Conservation (phyloP, 2,329 filamentous ascomycete species). For the Ascochyta rabiei region DNA sequence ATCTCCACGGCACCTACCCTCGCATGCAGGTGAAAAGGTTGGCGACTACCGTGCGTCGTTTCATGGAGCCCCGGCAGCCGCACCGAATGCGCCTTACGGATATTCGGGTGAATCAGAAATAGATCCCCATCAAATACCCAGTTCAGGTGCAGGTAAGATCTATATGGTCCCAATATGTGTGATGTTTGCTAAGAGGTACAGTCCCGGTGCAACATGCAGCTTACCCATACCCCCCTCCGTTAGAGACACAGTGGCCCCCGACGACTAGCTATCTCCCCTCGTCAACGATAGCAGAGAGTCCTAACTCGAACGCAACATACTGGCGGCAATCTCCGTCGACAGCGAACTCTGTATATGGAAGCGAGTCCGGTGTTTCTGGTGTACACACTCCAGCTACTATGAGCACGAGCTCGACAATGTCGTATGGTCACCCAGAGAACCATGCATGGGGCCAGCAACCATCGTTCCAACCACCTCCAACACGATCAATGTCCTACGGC, state of each 20-base stretch:
- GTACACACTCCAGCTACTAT: slow-evolving; percentile 44
- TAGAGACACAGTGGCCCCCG: slow-evolving; percentile 47
- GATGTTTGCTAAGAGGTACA: slow-evolving; percentile 26
- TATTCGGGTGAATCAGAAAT: slow-evolving; percentile 35
- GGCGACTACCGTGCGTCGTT: slow-evolving; percentile 42
- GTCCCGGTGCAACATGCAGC: slow-evolving; percentile 41
- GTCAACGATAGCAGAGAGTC: slow-evolving; percentile 43
- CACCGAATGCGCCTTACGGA: slow-evolving; percentile 30
- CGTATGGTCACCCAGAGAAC: slow-evolving; percentile 40
- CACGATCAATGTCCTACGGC: slow-evolving; percentile 49
- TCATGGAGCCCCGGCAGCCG: slow-evolving; percentile 20
- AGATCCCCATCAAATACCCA: slow-evolving; percentile 33
- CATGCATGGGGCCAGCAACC: slow-evolving; percentile 37
- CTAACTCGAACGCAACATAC: slow-evolving; percentile 39
- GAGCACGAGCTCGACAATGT: slow-evolving; percentile 46
- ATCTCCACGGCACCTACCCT: slow-evolving; percentile 50
- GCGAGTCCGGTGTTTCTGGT: slow-evolving; percentile 44
- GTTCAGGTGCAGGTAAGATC: slow-evolving; percentile 36
- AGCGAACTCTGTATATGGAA: slow-evolving; percentile 44
- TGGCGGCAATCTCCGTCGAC: slow-evolving; percentile 46
- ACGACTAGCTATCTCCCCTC: slow-evolving; percentile 41
- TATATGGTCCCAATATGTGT: background rate
- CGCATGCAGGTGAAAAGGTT: slow-evolving; percentile 33
- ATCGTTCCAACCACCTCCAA: slow-evolving; percentile 40
- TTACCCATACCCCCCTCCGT: slow-evolving; percentile 43